phyloP scores from a whole-genome alignment of 345 rosid genomes.

The Lenwebbia sp. region DNA sequence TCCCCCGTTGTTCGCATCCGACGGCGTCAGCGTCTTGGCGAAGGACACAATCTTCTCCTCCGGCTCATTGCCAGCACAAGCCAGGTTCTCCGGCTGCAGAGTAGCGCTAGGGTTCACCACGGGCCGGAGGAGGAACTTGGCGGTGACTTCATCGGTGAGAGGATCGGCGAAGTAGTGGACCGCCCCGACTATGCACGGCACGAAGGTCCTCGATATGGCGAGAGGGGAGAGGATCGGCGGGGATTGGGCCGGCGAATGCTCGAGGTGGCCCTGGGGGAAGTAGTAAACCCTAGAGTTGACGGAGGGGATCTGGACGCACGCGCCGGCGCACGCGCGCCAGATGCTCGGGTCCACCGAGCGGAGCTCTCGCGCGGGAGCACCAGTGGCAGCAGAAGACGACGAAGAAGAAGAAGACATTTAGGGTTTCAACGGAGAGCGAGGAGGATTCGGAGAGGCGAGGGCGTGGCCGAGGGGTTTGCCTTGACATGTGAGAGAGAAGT shows the following conservation, averaged over 20 bases:
- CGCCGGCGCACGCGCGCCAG: slow-evolving; percentile 87
- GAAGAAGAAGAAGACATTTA: background rate
- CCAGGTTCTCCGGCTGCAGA: background rate
- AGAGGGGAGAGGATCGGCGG: slow-evolving; percentile 5
- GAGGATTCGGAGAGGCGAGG: background rate
- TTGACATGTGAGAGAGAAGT: background rate
- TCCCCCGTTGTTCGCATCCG: slow-evolving; percentile 95
- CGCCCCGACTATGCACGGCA: slow-evolving; percentile 40
- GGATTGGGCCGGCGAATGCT: slow-evolving; percentile 33
- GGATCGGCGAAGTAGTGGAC: slow-evolving; percentile 57
- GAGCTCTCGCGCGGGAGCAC: slow-evolving; percentile 15
- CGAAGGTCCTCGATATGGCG: slow-evolving; percentile 11
- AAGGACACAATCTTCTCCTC: slow-evolving; percentile 36
- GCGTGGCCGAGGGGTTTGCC: background rate
- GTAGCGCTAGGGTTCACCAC: background rate
- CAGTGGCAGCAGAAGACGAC: slow-evolving; percentile 4
- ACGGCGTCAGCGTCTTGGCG: slow-evolving; percentile 71
- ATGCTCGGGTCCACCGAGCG: slow-evolving; percentile 42
- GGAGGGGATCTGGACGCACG: slow-evolving; percentile 47
- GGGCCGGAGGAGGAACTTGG: slow-evolving; percentile 34
- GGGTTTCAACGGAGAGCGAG: slow-evolving; percentile 7
- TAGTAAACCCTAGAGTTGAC: slow-evolving; percentile 64
- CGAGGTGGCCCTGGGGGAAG: slow-evolving; percentile 82
- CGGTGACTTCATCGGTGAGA: slow-evolving; percentile 66
- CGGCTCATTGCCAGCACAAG: slow-evolving; percentile 1